Conservation (phyloP, 345 rosid species). For the Schrenkiella parvula region DNA sequence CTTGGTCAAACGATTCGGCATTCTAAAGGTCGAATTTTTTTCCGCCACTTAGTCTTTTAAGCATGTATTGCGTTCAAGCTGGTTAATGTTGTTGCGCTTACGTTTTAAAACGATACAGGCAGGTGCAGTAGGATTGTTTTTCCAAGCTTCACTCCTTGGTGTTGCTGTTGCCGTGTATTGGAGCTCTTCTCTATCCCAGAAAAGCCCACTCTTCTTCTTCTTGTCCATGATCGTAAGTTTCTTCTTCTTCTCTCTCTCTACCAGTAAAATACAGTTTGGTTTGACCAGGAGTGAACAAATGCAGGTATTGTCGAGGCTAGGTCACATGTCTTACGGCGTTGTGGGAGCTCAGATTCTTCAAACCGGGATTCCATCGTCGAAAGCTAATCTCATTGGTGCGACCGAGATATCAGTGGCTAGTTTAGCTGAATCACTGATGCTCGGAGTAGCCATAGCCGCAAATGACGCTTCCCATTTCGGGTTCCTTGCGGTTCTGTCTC, state of each 20-base stretch:
- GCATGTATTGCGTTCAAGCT: not conserved
- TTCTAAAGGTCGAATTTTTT: conserved; percentile 27
- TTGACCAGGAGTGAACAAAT: not conserved
- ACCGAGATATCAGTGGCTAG: conserved; percentile 92
- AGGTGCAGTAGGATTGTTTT: conserved; percentile 77
- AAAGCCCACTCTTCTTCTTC: conserved; percentile 66
- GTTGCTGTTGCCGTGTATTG: conserved; percentile 71
- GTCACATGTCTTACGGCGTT: conserved; percentile 87
- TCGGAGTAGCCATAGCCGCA: conserved; percentile 81
- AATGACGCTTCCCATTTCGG: conserved; percentile 85
- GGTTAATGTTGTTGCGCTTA: not conserved
- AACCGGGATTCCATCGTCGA: conserved; percentile 84
- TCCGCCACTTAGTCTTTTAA: not conserved
- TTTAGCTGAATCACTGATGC: conserved; percentile 81
- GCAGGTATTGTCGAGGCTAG: conserved; percentile 86
- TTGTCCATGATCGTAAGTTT: conserved; percentile 72
- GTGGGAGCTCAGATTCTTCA: conserved; percentile 95
- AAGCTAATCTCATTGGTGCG: conserved; percentile 87
- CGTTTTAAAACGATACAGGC: conserved; percentile 50
- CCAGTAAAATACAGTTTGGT: not conserved
- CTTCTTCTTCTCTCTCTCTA: not conserved
- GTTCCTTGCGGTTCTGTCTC: conserved; percentile 61
- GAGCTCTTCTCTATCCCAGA: conserved; percentile 67
- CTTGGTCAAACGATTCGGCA: conserved; percentile 69
- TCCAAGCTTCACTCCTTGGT: conserved; percentile 83